Conservation (phyloP, 1,284 basidiomycete species). For the Lentinula novae-zelandiae region DNA sequence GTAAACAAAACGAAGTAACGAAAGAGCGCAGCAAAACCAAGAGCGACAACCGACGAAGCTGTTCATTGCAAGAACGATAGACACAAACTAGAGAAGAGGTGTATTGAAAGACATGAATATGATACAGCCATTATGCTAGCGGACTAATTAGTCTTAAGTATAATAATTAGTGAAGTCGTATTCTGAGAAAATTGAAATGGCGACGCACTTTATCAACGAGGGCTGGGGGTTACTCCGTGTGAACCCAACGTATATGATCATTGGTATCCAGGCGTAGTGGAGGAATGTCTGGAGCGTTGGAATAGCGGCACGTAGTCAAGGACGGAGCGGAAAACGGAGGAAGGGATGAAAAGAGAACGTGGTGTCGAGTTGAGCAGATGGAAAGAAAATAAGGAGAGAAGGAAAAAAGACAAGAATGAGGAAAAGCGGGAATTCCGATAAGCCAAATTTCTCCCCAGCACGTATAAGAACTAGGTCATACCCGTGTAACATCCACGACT, state of each 20-base stretch:
- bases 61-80: no score
- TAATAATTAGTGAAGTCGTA: not conserved
- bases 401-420: conserved; percentile 15
- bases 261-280: conserved; percentile 91
- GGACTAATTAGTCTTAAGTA: conserved; percentile 80
- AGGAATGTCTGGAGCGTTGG: conserved; percentile 62
- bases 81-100: conserved; percentile 6
- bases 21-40: no score
- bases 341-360: not conserved
- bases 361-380: conserved; percentile 3
- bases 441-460: no score
- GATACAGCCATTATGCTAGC: conserved; percentile 52
- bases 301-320: not conserved
- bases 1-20: no score
- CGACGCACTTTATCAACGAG: conserved; percentile 86
- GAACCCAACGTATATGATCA: conserved; percentile 92
- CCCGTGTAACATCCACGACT: conserved; percentile 74
- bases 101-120: conserved; percentile 17
- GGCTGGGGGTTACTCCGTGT: conserved; percentile 86
- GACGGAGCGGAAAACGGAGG: no score
- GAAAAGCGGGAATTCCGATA: no score
- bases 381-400: not conserved
- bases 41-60: no score
- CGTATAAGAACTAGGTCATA: conserved; percentile 31
- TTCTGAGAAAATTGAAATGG: not conserved